Evolutionary conservation across 2,329 filamentous ascomycete genomes (phyloP).

Genomic region (Lachnellula suecica): DNA sequence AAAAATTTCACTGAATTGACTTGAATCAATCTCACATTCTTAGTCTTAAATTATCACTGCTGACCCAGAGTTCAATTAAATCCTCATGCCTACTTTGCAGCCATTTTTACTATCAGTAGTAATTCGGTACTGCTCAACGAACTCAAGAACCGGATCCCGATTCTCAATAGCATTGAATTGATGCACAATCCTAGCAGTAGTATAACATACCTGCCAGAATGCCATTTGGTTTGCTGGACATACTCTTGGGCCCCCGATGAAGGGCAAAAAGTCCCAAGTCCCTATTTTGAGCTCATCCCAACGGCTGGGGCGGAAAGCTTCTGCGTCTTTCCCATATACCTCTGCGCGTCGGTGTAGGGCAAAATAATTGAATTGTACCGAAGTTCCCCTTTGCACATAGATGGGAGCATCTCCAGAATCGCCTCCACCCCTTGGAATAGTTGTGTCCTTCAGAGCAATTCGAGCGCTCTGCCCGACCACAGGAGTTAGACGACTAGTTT

Average conservation of each 20-base stretch:
- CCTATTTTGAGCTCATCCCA: not conserved
- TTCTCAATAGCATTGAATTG: not conserved
- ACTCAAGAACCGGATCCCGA: not conserved
- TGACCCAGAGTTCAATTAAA: no score
- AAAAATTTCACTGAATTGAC: not conserved
- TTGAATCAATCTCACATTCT: not conserved
- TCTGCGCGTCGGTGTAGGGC: not conserved
- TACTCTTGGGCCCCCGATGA: not conserved
- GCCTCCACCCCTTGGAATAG: not conserved
- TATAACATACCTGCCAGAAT: not conserved
- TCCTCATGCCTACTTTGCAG: not conserved
- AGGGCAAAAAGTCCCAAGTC: not conserved
- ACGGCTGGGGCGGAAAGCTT: not conserved
- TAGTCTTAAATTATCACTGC: not conserved
- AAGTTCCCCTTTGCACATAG: not conserved
- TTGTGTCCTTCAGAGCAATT: not conserved
- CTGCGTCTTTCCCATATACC: not conserved
- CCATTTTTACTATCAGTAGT: not conserved
- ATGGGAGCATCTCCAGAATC: not conserved
- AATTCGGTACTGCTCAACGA: not conserved
- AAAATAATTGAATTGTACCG: not conserved
- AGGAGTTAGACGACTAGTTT: not conserved
- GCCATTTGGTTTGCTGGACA: not conserved
- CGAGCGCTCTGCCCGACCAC: not conserved
- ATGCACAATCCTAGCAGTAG: not conserved